Evolutionary conservation across 768 basidiomycete genomes (phyloP).

Genomic region (Coprinopsis marcescibilis): DNA sequence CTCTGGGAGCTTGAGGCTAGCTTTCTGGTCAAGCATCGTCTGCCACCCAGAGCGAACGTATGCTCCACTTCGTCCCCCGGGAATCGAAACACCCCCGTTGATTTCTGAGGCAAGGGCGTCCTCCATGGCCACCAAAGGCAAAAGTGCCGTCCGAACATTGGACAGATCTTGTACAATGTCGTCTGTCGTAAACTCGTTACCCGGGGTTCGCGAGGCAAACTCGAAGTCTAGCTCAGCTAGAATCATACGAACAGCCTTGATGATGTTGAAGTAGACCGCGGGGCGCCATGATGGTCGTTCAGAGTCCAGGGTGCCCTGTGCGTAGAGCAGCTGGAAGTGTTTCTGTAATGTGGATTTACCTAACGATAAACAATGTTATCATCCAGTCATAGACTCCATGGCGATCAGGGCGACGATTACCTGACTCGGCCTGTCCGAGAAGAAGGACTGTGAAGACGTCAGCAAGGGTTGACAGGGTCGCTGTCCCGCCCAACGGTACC

Average conservation of each 20-base stretch:
- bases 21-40: slow-evolving; percentile 30
- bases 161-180: slow-evolving; percentile 37
- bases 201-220: slow-evolving; percentile 26
- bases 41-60: slow-evolving; percentile 75
- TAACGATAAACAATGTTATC: slow-evolving; percentile 6
- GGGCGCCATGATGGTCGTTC: slow-evolving; percentile 74
- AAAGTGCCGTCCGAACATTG: slow-evolving; percentile 47
- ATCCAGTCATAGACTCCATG: neutral
- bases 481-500: slow-evolving; percentile 24
- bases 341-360: slow-evolving; percentile 84
- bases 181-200: slow-evolving; percentile 18
- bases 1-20: slow-evolving; percentile 20
- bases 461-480: neutral
- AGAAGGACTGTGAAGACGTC: slow-evolving; percentile 50
- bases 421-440: slow-evolving; percentile 73
- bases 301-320: slow-evolving; percentile 60
- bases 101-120: slow-evolving; percentile 64
- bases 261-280: slow-evolving; percentile 78
- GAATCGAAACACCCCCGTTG: slow-evolving; percentile 55
- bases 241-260: slow-evolving; percentile 72
- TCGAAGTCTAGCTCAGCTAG: slow-evolving; percentile 66
- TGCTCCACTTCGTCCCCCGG: slow-evolving; percentile 55
- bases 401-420: slow-evolving; percentile 18
- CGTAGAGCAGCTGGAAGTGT: slow-evolving; percentile 79
- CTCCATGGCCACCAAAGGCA: slow-evolving; percentile 63